phyloP scores from a whole-genome alignment of 169 alveolate species.

The Eimeria necatrix region DNA sequence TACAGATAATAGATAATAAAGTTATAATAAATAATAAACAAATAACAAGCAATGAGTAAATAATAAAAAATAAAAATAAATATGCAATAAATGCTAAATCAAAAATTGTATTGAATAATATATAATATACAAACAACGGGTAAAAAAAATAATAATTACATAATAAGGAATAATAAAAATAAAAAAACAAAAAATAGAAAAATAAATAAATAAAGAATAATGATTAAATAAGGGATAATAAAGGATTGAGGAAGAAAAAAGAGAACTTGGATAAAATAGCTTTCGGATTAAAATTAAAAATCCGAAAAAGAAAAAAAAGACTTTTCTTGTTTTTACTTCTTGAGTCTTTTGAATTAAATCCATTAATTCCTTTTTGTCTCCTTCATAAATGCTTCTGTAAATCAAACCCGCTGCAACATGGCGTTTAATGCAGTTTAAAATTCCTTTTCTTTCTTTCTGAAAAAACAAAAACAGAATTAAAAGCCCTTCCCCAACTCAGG shows the following conservation, averaged over 20 bases:
- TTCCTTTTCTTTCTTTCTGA: background rate
- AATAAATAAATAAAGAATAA: no score
- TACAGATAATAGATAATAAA: no score
- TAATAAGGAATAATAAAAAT: no score
- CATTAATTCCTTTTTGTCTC: background rate
- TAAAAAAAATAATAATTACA: no score
- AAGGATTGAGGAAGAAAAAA: background rate
- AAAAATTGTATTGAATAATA: no score
- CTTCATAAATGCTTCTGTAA: background rate
- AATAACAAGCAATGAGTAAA: no score
- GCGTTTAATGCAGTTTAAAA: conserved; percentile 3
- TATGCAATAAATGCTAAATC: background rate
- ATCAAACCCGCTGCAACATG: conserved; percentile 11
- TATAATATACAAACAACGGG: background rate
- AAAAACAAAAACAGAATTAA: background rate
- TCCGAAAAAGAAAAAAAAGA: no score
- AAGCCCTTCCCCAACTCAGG: background rate
- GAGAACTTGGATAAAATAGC: no score
- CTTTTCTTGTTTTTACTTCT: background rate
- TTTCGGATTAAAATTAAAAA: no score
- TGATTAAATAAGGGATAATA: background rate
- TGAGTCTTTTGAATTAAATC: background rate
- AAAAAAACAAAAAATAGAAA: no score
- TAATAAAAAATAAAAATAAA: no score
- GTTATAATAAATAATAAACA: no score